Evolutionary conservation across 108 stramenopile genomes (phyloP).

Genomic region (Aurantiochytrium sp.): DNA sequence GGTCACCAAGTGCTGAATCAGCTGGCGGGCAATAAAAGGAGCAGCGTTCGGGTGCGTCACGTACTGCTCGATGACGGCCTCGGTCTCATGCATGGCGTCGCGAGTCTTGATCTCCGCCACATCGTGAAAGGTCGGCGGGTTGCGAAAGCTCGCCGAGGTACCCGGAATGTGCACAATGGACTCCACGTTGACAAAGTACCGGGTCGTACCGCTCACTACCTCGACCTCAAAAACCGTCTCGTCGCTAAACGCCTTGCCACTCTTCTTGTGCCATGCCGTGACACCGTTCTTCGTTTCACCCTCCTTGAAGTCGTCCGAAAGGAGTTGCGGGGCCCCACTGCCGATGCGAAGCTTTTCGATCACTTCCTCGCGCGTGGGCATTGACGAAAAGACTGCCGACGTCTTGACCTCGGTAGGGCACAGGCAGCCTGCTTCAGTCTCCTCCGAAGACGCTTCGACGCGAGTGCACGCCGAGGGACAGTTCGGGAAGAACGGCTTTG

Average conservation of each 20-base stretch:
- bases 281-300: too few species aligned
- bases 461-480: not conserved
- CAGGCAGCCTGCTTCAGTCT: slow-evolving; percentile 22
- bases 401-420: slow-evolving; percentile 15
- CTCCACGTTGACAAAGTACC: slow-evolving; percentile 10
- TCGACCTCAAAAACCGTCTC: slow-evolving; percentile 33
- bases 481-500: too few species aligned
- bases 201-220: slow-evolving; percentile 19
- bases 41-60: slow-evolving; percentile 51
- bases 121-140: not conserved
- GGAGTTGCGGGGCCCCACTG: too few species aligned
- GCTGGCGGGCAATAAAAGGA: slow-evolving; percentile 51
- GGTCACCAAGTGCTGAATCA: slow-evolving; percentile 59
- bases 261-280: too few species aligned
- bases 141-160: not conserved
- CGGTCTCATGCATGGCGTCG: slow-evolving; percentile 49
- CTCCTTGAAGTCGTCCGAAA: too few species aligned
- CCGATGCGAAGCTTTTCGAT: too few species aligned
- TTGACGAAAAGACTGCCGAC: not conserved
- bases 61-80: slow-evolving; percentile 60
- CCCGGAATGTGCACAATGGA: not conserved
- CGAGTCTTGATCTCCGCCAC: slow-evolving; percentile 28
- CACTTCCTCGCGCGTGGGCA: too few species aligned
- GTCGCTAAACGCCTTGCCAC: not conserved
- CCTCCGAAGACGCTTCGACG: slow-evolving; percentile 35